These are phyloP conservation scores for Oehlia diaphana DNA, from an alignment of 192 early-diverging fungal genomes.

Conservation along the genomic window DNA sequence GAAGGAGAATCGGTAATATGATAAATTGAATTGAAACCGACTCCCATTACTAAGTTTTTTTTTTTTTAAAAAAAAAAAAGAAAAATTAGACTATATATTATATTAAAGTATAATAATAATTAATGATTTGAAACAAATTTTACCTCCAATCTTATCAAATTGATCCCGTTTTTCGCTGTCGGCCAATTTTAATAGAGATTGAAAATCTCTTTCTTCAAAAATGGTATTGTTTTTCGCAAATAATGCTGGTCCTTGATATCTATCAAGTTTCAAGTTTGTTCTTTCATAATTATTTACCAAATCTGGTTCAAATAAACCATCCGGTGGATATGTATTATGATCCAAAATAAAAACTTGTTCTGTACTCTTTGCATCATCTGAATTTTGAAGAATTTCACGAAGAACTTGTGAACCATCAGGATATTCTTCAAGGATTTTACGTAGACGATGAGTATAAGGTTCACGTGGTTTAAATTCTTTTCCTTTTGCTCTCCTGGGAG, in stretches of 20 bases:
- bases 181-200: constrained; percentile 23
- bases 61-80: no score
- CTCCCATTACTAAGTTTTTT: not conserved
- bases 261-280: not conserved
- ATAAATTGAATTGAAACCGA: constrained; percentile 32
- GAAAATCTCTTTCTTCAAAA: constrained; percentile 28
- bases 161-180: constrained; percentile 29
- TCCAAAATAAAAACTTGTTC: constrained; percentile 1
- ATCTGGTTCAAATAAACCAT: not conserved
- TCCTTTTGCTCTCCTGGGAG: not conserved
- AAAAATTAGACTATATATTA: no score
- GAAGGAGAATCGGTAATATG: constrained; percentile 41
- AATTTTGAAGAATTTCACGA: constrained; percentile 47
- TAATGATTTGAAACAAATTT: no score
- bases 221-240: constrained; percentile 24
- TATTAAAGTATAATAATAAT: no score
- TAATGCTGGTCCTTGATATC: constrained; percentile 33
- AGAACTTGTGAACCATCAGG: constrained; percentile 46
- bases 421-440: constrained; percentile 40
- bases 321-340: not conserved
- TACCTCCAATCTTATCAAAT: constrained; percentile 6
- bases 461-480: constrained; percentile 21
- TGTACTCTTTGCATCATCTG: constrained; percentile 21
- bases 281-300: no score
- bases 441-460: constrained; percentile 35